Conservation (phyloP, 768 basidiomycete genomes). For the Pisolithus marmoratus region DNA sequence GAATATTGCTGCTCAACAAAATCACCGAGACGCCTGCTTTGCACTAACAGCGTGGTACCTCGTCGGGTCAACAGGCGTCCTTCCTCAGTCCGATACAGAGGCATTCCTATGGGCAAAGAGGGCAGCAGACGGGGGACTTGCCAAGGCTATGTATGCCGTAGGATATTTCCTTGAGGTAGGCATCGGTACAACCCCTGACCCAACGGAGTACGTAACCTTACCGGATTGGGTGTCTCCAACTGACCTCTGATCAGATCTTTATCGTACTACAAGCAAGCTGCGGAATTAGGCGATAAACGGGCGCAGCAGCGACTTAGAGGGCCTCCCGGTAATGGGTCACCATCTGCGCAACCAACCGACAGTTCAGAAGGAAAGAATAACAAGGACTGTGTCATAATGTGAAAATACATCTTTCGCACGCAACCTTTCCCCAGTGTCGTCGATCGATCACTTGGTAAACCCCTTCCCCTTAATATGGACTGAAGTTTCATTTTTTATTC, state of each 20-base stretch:
- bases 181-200: conserved; percentile 68
- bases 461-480: conserved; percentile 2
- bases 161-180: conserved; percentile 98
- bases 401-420: conserved; percentile 14
- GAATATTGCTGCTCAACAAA: conserved; percentile 98
- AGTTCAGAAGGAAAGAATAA: conserved; percentile 46
- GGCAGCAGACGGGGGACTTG: conserved; percentile 86
- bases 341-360: conserved; percentile 49
- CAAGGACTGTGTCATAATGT: conserved; percentile 90
- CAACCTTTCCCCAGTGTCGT: background rate
- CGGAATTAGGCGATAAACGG: conserved; percentile 91
- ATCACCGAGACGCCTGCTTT: conserved; percentile 95
- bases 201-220: conserved; percentile 50
- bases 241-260: conserved; percentile 46
- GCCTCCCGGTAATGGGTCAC: conserved; percentile 48
- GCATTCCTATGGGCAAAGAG: conserved; percentile 97
- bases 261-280: conserved; percentile 82
- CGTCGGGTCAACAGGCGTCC: conserved; percentile 93
- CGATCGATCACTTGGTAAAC: conserved; percentile 1
- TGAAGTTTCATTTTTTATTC: background rate
- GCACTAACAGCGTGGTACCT: conserved; percentile 99
- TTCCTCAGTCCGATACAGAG: conserved; percentile 98
- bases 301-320: conserved; percentile 77
- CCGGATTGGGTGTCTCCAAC: background rate
- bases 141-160: conserved; percentile 96